Percentiles rank a stretch among this genome's conserved stretches.
phyloP scores from a whole-genome alignment of 768 basidiomycete species.

The Suillus subluteus region DNA sequence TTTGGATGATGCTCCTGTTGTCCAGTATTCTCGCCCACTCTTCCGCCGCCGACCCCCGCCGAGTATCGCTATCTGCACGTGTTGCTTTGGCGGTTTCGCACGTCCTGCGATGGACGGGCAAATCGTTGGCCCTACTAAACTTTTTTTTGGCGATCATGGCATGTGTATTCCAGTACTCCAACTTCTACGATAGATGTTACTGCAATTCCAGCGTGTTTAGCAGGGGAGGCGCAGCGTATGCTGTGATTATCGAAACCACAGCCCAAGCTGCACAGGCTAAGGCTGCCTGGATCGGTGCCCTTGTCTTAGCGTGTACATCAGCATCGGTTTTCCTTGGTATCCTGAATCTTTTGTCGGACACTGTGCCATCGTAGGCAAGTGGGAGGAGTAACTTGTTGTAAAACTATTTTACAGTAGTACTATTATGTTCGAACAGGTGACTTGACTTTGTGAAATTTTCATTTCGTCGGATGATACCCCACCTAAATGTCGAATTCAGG shows the following conservation, averaged over 20 bases:
- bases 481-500: not conserved
- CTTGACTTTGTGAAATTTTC: not conserved
- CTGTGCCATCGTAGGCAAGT: not conserved
- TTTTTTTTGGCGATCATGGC: conserved; percentile 18
- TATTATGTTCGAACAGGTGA: not conserved
- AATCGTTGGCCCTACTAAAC: conserved; percentile 23
- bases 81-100: conserved; percentile 11
- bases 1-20: conserved; percentile 25
- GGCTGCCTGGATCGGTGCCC: conserved; percentile 42
- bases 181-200: conserved; percentile 25
- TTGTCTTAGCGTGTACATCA: conserved; percentile 30
- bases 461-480: not conserved
- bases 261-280: conserved; percentile 27
- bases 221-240: conserved; percentile 1
- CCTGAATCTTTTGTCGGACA: conserved; percentile 33
- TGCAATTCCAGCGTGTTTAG: conserved; percentile 27
- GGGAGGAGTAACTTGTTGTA: conserved; percentile 8
- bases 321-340: conserved; percentile 30
- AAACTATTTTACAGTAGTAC: not conserved
- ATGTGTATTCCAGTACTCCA: conserved; percentile 29
- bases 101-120: conserved; percentile 19
- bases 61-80: not conserved
- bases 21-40: conserved; percentile 14
- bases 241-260: not conserved
- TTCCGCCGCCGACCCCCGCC: not conserved